A percentile compares a stretch with the other conserved stretches of the same genome.
phyloP scores from a whole-genome alignment of 2,329 filamentous ascomycete genomes.

The Thelonectria discophora region DNA sequence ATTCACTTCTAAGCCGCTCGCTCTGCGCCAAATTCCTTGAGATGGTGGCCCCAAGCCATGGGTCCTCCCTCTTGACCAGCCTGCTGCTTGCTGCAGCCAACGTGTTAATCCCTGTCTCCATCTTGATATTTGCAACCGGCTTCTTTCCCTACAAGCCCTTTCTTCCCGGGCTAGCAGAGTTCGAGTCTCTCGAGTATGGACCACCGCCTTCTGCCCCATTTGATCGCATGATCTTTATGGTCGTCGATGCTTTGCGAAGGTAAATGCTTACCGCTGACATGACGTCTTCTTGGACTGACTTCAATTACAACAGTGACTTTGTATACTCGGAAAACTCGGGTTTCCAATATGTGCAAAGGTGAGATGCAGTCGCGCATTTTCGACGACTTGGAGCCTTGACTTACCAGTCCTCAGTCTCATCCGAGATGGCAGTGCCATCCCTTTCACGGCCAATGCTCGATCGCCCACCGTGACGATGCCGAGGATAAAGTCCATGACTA shows the following conservation, averaged over 20 bases:
- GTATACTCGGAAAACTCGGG: slow-evolving; percentile 84
- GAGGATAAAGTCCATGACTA: slow-evolving; percentile 95
- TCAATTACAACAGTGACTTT: slow-evolving; percentile 74
- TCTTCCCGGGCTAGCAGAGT: slow-evolving; percentile 81
- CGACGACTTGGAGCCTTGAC: not conserved
- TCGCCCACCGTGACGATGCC: slow-evolving; percentile 99
- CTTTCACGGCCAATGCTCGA: slow-evolving; percentile 95
- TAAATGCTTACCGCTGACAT: slow-evolving; percentile 47
- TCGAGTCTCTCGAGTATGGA: slow-evolving; percentile 65
- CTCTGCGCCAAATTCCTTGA: slow-evolving; percentile 18
- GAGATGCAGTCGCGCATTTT: not conserved
- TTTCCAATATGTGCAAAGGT: slow-evolving; percentile 91
- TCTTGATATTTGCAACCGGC: slow-evolving; percentile 82
- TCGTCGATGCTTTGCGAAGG: slow-evolving; percentile 94
- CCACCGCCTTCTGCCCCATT: slow-evolving; percentile 74
- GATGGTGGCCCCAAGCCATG: slow-evolving; percentile 40
- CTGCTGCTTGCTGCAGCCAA: slow-evolving; percentile 73
- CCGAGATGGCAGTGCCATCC: slow-evolving; percentile 81
- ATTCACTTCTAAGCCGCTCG: slow-evolving; percentile 17
- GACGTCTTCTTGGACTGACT: slow-evolving; percentile 20
- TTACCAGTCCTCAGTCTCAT: slow-evolving; percentile 72
- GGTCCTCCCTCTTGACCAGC: slow-evolving; percentile 45
- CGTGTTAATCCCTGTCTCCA: slow-evolving; percentile 77
- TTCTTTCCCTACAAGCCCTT: slow-evolving; percentile 99
- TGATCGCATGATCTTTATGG: slow-evolving; percentile 94